These are phyloP conservation scores for Aspergillus funiculosus DNA, from an alignment of 495 filamentous ascomycete genomes.

Conservation along the genomic window DNA sequence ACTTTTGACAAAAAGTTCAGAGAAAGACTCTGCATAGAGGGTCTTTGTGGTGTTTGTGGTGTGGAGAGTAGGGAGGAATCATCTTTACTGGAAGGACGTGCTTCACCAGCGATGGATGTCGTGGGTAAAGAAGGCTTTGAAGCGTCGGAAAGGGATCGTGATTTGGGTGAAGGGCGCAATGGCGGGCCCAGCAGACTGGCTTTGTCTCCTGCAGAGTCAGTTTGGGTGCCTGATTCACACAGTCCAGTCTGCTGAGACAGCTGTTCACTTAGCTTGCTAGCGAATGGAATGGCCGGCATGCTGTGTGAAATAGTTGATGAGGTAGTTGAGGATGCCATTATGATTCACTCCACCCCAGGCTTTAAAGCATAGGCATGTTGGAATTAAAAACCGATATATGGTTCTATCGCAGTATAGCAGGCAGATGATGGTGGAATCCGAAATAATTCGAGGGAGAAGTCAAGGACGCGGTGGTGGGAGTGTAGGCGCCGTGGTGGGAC, in stretches of 20 bases:
- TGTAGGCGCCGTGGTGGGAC: constrained; percentile 1
- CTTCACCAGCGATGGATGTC: constrained; percentile 26
- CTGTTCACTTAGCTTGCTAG: constrained; percentile 42
- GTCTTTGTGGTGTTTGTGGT: constrained; percentile 60
- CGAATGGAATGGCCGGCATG: constrained; percentile 24
- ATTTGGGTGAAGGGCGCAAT: constrained; percentile 31
- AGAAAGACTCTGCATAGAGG: constrained; percentile 60
- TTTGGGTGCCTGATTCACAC: constrained; percentile 13
- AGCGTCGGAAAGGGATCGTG: constrained; percentile 43
- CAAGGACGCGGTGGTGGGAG: not conserved
- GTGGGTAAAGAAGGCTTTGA: constrained; percentile 28
- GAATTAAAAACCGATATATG: not conserved
- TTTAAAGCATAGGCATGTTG: constrained; percentile 11
- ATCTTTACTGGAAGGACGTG: constrained; percentile 59
- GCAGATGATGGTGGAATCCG: not conserved
- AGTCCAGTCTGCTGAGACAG: constrained; percentile 27
- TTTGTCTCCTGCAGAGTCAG: constrained; percentile 12
- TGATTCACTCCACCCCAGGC: constrained; percentile 5
- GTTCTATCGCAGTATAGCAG: too few species aligned
- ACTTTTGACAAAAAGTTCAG: constrained; percentile 65
- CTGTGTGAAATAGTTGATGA: constrained; percentile 23
- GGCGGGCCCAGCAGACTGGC: constrained; percentile 18
- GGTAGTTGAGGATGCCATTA: constrained; percentile 20
- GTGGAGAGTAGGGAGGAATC: constrained; percentile 60
- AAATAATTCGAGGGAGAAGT: not conserved